These are phyloP conservation scores for Eutrema heterophyllum DNA, from an alignment of 345 rosid genomes.

Conservation along the genomic window DNA sequence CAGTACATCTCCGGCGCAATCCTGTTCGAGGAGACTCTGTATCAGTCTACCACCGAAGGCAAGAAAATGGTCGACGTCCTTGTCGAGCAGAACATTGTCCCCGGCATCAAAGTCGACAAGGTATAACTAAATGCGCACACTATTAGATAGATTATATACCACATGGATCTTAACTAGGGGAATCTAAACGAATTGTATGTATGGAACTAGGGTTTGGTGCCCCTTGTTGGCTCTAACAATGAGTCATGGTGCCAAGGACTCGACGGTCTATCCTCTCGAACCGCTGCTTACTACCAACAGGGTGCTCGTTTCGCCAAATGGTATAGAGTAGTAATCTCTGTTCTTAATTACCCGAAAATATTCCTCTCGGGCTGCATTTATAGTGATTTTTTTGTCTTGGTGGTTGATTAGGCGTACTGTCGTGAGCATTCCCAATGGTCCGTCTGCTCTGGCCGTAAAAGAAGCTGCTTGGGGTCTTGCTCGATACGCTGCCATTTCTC, in stretches of 20 bases:
- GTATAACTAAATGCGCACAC: constrained; percentile 30
- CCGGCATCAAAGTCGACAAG: constrained; percentile 98
- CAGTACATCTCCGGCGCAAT: constrained; percentile 88
- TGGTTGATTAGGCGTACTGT: constrained; percentile 77
- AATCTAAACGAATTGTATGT: constrained; percentile 4
- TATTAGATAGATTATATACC: not conserved
- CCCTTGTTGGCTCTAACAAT: constrained; percentile 79
- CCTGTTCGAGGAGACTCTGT: constrained; percentile 94
- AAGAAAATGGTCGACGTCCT: constrained; percentile 93
- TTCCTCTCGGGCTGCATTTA: not conserved
- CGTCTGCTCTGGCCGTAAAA: constrained; percentile 88
- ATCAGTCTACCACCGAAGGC: constrained; percentile 85
- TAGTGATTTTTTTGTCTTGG: not conserved
- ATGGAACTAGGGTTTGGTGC: constrained; percentile 83
- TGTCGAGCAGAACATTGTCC: constrained; percentile 82
- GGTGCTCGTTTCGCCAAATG: constrained; percentile 99
- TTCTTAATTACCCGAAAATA: not conserved
- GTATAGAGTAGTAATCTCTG: constrained; percentile 31
- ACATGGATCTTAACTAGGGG: not conserved
- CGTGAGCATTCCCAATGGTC: constrained; percentile 99
- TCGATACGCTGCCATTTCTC: constrained; percentile 91
- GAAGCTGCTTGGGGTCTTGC: constrained; percentile 99
- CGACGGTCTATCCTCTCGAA: constrained; percentile 87
- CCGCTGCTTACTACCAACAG: constrained; percentile 98
- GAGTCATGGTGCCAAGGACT: constrained; percentile 99